Percentiles rank a stretch among this genome's conserved stretches.
These are phyloP conservation scores for Polyplosphaeria fusca DNA, from an alignment of 495 filamentous ascomycete species.

Conservation along the genomic window DNA sequence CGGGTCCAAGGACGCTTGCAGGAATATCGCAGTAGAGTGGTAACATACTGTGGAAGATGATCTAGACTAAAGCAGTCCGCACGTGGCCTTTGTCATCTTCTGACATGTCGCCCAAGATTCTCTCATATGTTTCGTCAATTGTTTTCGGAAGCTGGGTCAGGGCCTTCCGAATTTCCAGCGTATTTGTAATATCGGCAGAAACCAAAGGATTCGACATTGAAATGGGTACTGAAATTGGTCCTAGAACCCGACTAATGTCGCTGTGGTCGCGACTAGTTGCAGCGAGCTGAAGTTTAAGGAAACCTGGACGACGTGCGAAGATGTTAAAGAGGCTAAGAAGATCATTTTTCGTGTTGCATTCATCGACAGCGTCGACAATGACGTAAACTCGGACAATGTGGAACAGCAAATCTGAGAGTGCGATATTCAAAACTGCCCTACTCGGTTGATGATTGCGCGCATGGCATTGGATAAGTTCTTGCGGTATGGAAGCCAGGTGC, in stretches of 20 bases:
- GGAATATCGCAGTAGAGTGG: no score
- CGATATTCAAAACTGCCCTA: neutral
- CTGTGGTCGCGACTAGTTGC: constrained; percentile 5
- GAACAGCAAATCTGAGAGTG: neutral
- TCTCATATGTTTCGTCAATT: no score
- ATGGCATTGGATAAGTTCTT: neutral
- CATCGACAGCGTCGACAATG: constrained; percentile 13
- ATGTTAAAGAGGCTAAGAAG: neutral
- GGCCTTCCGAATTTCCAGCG: no score
- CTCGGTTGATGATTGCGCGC: neutral
- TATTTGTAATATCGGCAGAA: constrained; percentile 2
- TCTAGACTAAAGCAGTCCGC: no score
- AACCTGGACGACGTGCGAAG: neutral
- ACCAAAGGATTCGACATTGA: constrained; percentile 13
- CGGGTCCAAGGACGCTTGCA: no score
- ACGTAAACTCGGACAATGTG: neutral
- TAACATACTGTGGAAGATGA: no score
- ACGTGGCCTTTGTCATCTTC: no score
- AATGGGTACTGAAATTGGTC: neutral
- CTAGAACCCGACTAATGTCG: neutral
- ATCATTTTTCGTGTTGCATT: neutral
- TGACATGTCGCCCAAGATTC: no score
- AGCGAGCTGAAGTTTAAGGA: neutral
- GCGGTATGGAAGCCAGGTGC: neutral
- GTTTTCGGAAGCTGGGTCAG: no score